These are phyloP conservation scores for Chamaenerion angustifolium DNA, from an alignment of 345 rosid species.

Conservation along the genomic window DNA sequence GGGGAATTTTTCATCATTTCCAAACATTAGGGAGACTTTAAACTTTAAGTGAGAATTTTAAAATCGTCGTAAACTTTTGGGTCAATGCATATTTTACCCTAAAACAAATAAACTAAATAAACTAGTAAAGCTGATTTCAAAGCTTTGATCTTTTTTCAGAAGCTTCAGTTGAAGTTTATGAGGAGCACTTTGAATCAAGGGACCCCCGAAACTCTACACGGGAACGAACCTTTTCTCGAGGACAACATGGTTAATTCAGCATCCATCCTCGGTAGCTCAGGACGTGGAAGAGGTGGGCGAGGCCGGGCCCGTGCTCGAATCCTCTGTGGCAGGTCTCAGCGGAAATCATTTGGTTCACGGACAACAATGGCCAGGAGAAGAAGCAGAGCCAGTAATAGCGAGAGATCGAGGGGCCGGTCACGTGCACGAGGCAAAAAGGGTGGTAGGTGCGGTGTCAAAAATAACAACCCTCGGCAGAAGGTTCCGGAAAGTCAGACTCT, in stretches of 20 bases:
- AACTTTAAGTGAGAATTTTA: no score
- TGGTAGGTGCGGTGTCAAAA: conserved; percentile 16
- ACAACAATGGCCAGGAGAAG: conserved; percentile 35
- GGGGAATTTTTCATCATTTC: no score
- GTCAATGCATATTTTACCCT: no score
- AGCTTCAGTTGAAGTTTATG: conserved; percentile 21
- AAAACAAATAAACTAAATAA: no score
- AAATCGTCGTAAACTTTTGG: no score
- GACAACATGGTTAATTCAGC: conserved; percentile 36
- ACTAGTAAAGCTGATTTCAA: no score
- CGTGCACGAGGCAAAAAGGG: conserved; percentile 34
- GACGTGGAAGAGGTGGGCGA: conserved; percentile 29
- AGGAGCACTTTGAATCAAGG: conserved; percentile 23
- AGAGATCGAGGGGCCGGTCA: conserved; percentile 31
- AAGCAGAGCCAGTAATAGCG: conserved; percentile 9
- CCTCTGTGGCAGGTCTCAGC: conserved; percentile 33
- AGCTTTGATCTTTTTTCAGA: conserved; percentile 14
- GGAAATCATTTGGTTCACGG: conserved; percentile 17
- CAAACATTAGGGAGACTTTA: no score
- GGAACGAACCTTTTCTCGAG: conserved; percentile 25
- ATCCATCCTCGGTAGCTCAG: conserved; percentile 17
- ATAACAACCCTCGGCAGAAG: no score
- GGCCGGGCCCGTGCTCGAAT: conserved; percentile 32
- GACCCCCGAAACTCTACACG: conserved; percentile 14
- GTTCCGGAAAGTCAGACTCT: no score